phyloP scores from a whole-genome alignment of 805 yeast genomes.

The Phaffomyces opuntiae region DNA sequence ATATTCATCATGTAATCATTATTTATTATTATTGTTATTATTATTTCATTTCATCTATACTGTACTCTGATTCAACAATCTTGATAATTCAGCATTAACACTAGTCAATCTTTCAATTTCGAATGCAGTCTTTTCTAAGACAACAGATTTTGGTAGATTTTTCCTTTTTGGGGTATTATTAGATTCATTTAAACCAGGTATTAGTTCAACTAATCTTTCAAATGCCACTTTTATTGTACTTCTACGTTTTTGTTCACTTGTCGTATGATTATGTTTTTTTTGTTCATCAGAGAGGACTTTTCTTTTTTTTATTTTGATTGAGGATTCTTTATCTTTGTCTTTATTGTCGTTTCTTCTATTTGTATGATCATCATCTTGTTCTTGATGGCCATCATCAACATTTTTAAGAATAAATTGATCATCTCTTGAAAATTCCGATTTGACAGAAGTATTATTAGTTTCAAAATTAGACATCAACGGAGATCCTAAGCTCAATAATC shows the following conservation, averaged over 20 bases:
- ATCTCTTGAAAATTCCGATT: too few relatives aligned
- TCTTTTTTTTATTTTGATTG: constrained; percentile 10
- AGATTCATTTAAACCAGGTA: constrained; percentile 10
- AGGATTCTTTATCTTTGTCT: constrained; percentile 1
- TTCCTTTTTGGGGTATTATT: constrained; percentile 6
- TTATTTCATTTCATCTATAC: not conserved
- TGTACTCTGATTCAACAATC: not conserved
- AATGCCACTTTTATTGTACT: constrained; percentile 20
- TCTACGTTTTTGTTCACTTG: constrained; percentile 23
- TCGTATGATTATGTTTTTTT: constrained; percentile 21
- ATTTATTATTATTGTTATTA: not conserved
- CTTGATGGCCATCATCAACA: too few relatives aligned
- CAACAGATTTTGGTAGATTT: constrained; percentile 16
- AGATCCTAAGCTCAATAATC: not conserved
- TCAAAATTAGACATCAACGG: not conserved
- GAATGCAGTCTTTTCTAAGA: constrained; percentile 17
- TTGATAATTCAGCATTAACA: constrained; percentile 7
- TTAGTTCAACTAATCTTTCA: constrained; percentile 11
- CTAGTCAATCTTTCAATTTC: constrained; percentile 14
- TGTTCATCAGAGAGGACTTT: constrained; percentile 20
- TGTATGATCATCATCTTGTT: not conserved
- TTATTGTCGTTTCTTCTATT: too few relatives aligned
- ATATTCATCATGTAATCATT: not conserved
- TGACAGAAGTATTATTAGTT: too few relatives aligned
- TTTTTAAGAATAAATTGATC: too few relatives aligned